These are phyloP conservation scores for Calonectria leucothoes DNA, from an alignment of 2,329 filamentous ascomycete species.

Conservation along the genomic window DNA sequence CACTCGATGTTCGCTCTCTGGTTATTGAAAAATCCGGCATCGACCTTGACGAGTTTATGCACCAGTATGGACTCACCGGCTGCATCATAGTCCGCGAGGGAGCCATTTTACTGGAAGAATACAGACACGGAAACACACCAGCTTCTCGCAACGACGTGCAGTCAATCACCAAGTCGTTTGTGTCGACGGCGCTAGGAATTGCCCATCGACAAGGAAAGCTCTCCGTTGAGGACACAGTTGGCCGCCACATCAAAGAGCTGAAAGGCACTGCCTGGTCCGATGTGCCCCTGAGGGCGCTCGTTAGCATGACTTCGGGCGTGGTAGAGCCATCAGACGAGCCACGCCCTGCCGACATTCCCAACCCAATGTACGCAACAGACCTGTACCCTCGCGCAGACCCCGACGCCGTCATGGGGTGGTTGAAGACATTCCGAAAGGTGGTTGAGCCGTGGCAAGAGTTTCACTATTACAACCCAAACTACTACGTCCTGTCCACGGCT, in stretches of 20 bases:
- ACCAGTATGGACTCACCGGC: background rate
- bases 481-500: background rate
- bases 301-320: background rate
- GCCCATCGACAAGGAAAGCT: background rate
- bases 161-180: background rate
- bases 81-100: background rate
- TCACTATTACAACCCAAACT: constrained; percentile 1
- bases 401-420: background rate
- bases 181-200: background rate
- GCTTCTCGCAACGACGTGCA: background rate
- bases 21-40: background rate
- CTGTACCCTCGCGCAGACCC: background rate
- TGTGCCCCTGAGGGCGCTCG: background rate
- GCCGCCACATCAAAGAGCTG: background rate
- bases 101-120: background rate
- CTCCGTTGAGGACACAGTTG: background rate
- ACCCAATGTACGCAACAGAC: background rate
- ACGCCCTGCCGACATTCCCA: background rate
- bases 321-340: background rate
- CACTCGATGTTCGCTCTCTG: background rate
- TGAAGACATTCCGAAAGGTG: background rate
- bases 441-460: background rate
- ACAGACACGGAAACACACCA: background rate
- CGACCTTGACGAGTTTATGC: background rate
- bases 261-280: background rate